These are phyloP conservation scores for Candida alai DNA, from an alignment of 805 yeast genomes.

Conservation along the genomic window DNA sequence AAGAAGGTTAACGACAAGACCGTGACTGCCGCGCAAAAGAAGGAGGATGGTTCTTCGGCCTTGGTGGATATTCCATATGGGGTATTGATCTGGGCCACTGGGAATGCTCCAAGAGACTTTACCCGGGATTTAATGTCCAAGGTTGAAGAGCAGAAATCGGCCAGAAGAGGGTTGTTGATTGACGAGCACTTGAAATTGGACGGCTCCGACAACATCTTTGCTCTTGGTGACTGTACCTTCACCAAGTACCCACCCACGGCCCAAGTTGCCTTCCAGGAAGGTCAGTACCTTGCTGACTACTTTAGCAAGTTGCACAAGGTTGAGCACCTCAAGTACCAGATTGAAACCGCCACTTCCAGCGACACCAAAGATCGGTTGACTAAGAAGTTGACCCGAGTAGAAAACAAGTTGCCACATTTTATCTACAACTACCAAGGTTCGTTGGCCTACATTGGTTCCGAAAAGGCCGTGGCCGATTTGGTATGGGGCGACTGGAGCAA, in stretches of 20 bases:
- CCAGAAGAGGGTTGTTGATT: conserved; percentile 86
- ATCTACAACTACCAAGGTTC: conserved; percentile 88
- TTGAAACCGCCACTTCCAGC: conserved; percentile 36
- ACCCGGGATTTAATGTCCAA: conserved; percentile 61
- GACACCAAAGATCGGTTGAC: conserved; percentile 42
- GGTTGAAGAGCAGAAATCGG: conserved; percentile 74
- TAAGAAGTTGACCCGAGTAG: conserved; percentile 43
- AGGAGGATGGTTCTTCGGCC: conserved; percentile 62
- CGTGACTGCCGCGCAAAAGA: conserved; percentile 67
- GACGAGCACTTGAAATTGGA: conserved; percentile 78
- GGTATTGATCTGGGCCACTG: conserved; percentile 95
- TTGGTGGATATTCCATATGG: conserved; percentile 78
- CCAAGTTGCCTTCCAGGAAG: conserved; percentile 95
- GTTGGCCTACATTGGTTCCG: conserved; percentile 89
- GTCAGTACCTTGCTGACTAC: conserved; percentile 70
- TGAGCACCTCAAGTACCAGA: conserved; percentile 50
- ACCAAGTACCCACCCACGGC: conserved; percentile 94
- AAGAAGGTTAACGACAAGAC: conserved; percentile 71
- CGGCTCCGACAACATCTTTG: conserved; percentile 81
- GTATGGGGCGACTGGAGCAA: conserved; percentile 76
- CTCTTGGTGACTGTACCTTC: conserved; percentile 92
- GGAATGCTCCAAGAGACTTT: conserved; percentile 84
- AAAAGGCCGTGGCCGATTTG: conserved; percentile 90
- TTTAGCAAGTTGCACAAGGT: conserved; percentile 63
- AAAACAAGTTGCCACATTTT: conserved; percentile 54